These are phyloP conservation scores for Sphagnurus paluster DNA, from an alignment of 1,284 basidiomycete genomes.

Conservation along the genomic window DNA sequence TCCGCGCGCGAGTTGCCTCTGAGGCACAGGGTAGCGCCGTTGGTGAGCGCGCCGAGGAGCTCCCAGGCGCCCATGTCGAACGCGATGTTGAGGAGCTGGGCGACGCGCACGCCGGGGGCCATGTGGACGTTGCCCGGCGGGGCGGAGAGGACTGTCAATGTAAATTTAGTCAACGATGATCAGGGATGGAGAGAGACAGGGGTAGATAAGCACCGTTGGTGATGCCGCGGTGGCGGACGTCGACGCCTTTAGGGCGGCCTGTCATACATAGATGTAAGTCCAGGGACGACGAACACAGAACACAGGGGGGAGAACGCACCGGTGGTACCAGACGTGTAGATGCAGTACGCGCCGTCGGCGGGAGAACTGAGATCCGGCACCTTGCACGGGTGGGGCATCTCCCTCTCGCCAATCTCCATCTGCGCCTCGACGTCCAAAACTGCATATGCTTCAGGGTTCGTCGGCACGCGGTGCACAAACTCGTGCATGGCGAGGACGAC, in stretches of 20 bases:
- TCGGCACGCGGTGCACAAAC: slow-evolving; percentile 34
- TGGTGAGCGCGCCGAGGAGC: slow-evolving; percentile 54
- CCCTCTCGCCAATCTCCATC: slow-evolving; percentile 24
- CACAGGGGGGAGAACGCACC: slow-evolving; percentile 35
- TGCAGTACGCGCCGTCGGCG: slow-evolving; percentile 53
- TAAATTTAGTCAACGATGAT: slow-evolving; percentile 11
- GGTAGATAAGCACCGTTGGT: slow-evolving; percentile 45
- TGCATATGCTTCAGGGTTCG: slow-evolving; percentile 12
- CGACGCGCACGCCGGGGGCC: slow-evolving; percentile 53
- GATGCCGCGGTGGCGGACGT: slow-evolving; percentile 57
- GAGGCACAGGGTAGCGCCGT: slow-evolving; percentile 57
- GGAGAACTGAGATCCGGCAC: slow-evolving; percentile 40
- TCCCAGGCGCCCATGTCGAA: slow-evolving; percentile 71
- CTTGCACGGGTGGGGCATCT: slow-evolving; percentile 28
- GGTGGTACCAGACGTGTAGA: slow-evolving; percentile 49
- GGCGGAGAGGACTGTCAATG: slow-evolving; percentile 56
- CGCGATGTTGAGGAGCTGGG: slow-evolving; percentile 59
- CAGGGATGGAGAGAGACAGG: not conserved
- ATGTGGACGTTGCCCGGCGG: slow-evolving; percentile 57
- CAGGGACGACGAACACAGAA: slow-evolving; percentile 2
- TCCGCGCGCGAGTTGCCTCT: slow-evolving; percentile 59
- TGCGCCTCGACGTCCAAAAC: slow-evolving; percentile 45
- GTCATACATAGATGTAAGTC: slow-evolving; percentile 28
- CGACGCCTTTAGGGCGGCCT: slow-evolving; percentile 62
- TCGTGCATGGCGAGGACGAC: slow-evolving; percentile 18